A percentile compares a stretch with the other conserved stretches of the same genome.
Conservation (phyloP, 768 basidiomycete species). For the Crassisporium funariophilum region DNA sequence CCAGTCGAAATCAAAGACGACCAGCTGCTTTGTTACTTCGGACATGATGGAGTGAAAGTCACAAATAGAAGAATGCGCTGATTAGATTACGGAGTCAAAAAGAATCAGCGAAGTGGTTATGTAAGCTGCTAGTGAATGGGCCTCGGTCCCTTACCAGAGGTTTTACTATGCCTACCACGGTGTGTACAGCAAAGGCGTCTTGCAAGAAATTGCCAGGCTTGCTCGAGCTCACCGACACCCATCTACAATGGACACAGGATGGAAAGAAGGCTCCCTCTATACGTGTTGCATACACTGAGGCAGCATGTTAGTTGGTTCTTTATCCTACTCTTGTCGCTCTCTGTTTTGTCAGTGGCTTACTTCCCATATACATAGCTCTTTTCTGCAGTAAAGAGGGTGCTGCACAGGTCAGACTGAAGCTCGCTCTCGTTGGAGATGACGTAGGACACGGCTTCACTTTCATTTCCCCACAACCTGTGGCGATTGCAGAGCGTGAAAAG, state of each 20-base stretch:
- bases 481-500: constrained; percentile 72
- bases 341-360: constrained; percentile 16
- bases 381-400: constrained; percentile 88
- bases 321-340: constrained; percentile 11
- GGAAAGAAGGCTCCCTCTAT: constrained; percentile 66
- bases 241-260: constrained; percentile 81
- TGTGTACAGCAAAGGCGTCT: constrained; percentile 74
- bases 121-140: not conserved
- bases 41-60: constrained; percentile 34
- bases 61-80: constrained; percentile 4
- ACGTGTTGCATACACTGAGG: constrained; percentile 60
- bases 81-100: constrained; percentile 23
- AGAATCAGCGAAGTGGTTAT: constrained; percentile 5
- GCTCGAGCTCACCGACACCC: constrained; percentile 71
- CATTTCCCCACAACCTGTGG: constrained; percentile 62
- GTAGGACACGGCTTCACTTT: constrained; percentile 84
- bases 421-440: constrained; percentile 69
- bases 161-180: constrained; percentile 70
- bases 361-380: constrained; percentile 50
- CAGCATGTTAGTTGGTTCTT: constrained; percentile 53
- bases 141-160: no score
- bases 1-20: constrained; percentile 99
- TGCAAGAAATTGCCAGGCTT: constrained; percentile 83
- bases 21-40: constrained; percentile 59
- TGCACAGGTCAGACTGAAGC: constrained; percentile 75